Conservation (phyloP, 83 land plant genomes). For the Picea abies region DNA sequence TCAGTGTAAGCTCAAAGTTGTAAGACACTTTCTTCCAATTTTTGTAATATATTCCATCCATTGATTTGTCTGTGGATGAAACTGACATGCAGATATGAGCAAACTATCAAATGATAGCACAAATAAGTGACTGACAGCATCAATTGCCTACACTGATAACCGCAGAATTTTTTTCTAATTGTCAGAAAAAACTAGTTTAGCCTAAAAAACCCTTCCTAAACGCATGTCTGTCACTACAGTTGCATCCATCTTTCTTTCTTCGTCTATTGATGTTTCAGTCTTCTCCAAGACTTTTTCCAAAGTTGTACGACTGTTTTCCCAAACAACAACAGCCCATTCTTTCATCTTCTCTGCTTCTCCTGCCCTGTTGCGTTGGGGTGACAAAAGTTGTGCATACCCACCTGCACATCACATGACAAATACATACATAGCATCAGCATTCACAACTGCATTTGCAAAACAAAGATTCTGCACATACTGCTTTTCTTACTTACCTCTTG, state of each 20-base stretch:
- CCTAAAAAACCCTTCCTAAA: slow-evolving; percentile 13
- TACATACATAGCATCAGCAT: not conserved
- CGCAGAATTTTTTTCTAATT: too few species aligned
- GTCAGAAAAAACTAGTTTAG: too few species aligned
- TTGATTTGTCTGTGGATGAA: too few species aligned
- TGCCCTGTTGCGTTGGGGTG: slow-evolving; percentile 1
- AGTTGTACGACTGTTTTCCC: slow-evolving; percentile 1
- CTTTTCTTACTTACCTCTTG: slow-evolving; percentile 8
- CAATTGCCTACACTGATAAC: too few species aligned
- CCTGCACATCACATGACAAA: not conserved
- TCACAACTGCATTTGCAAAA: not conserved
- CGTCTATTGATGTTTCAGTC: not conserved
- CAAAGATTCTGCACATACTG: not conserved
- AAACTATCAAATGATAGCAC: too few species aligned
- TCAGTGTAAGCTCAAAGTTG: too few species aligned
- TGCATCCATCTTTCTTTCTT: not conserved
- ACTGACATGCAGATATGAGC: too few species aligned
- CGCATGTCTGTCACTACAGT: slow-evolving; percentile 7
- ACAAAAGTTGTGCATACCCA: slow-evolving; percentile 16
- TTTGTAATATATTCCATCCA: too few species aligned
- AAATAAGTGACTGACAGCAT: too few species aligned
- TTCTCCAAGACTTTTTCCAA: slow-evolving; percentile 3
- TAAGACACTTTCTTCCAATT: too few species aligned
- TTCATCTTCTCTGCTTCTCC: slow-evolving; percentile 15
- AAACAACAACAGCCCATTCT: slow-evolving; percentile 7